phyloP scores from a whole-genome alignment of 2,329 filamentous ascomycete genomes.

The Monosporascus sp. region DNA sequence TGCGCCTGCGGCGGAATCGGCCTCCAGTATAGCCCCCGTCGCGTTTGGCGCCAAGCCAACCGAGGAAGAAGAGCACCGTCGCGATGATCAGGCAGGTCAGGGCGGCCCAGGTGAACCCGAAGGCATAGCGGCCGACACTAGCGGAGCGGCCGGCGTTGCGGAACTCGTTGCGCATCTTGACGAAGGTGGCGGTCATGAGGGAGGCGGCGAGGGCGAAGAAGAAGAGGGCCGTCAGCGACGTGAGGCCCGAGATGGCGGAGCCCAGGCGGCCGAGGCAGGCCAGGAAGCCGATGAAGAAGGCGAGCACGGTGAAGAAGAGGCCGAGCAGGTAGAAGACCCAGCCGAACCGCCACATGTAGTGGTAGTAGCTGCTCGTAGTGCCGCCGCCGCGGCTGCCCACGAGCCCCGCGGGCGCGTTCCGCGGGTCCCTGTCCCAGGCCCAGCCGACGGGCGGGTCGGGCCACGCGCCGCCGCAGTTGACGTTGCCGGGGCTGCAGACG shows the following conservation, averaged over 20 bases:
- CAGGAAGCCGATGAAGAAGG: slow-evolving; percentile 63
- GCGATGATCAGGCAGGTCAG: slow-evolving; percentile 62
- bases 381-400: slow-evolving; percentile 47
- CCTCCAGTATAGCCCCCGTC: slow-evolving; percentile 32
- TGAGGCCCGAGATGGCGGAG: slow-evolving; percentile 58
- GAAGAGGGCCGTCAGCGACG: slow-evolving; percentile 57
- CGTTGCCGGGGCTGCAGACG: slow-evolving; percentile 62
- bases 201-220: slow-evolving; percentile 62
- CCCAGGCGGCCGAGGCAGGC: slow-evolving; percentile 68
- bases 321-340: slow-evolving; percentile 88
- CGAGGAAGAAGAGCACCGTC: slow-evolving; percentile 61
- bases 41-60: slow-evolving; percentile 46
- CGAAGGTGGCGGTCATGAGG: slow-evolving; percentile 68
- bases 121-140: slow-evolving; percentile 60
- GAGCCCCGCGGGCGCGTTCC: slow-evolving; percentile 39
- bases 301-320: slow-evolving; percentile 68
- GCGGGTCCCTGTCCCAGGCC: slow-evolving; percentile 52
- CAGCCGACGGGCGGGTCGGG: slow-evolving; percentile 67
- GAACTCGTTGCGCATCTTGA: slow-evolving; percentile 66
- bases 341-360: slow-evolving; percentile 83
- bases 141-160: slow-evolving; percentile 48
- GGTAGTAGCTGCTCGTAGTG: slow-evolving; percentile 60
- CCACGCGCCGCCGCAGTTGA: slow-evolving; percentile 58
- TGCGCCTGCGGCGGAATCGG: slow-evolving; percentile 43
- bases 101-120: slow-evolving; percentile 73